Base-by-base conservation (phyloP, 345 rosid species). In the Aegle marmelos region DNA sequence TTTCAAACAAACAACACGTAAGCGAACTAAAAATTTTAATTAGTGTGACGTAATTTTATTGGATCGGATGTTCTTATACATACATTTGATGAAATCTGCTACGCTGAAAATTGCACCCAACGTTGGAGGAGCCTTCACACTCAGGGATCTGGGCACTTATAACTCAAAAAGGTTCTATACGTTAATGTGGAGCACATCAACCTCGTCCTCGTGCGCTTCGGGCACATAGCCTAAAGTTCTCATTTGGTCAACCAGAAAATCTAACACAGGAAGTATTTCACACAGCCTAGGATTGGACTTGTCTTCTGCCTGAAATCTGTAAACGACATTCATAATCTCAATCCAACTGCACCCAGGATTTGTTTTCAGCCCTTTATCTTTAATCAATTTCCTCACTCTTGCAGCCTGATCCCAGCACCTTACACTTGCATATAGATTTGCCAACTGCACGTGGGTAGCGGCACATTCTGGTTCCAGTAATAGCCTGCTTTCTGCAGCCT, bases 341-440 rank as follows among this genome's bases (percentile, higher is more conserved):
- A 94, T 86, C 98, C 98, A 93, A 81, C 99, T 95, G 61, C 77
- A 86, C n/a, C 98, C 97, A 10, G 97, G 90, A 79, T 68, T 86
- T 9, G 93, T 89, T 84, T 67, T 90, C 61, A 93, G 84, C 53
- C 92, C 88, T 80, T 76, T 86, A 75, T 95, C 98, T 85, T 95
- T 92, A 95, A 95, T 95, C 81, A 76, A 45, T 48, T 92, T 95
- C 84, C 98, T 88, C 78, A 90, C 85, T 69, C 79, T 86, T 31
- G 93, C 98, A 4, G 88, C 93, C 67, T 90, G 88, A 81, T 90
- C 88, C 96, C 97, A 95, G 79, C 76, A 80, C 31, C 79, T 81
- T 6, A 82, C 91, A 78, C 92, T 85, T 17, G 98, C 94, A 73
- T 93, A 95, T 31, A 93, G 85, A 82, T 91, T 91, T 1, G 95